Conservation (phyloP, 73 alveolate species). For the Durusdinium trenchii region DNA sequence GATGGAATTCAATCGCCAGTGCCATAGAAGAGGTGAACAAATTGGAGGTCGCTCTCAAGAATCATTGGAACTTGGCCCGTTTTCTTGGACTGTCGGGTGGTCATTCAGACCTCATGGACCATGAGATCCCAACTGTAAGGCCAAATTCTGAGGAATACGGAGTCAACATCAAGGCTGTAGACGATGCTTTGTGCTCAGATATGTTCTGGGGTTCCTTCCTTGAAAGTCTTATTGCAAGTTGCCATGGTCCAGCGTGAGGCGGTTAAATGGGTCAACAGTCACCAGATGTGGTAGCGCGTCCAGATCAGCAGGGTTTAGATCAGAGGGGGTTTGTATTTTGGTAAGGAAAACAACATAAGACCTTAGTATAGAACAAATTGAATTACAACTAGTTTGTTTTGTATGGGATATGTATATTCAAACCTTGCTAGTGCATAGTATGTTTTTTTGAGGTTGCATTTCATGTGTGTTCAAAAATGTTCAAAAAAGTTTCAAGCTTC, state of each 20-base stretch:
- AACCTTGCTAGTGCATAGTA: no score
- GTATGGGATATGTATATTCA: no score
- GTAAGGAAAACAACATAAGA: no score
- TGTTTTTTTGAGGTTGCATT: no score
- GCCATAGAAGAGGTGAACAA: not conserved
- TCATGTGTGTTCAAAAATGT: no score
- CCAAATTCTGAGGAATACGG: conserved; percentile 19
- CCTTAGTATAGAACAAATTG: no score
- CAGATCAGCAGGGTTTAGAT: no score
- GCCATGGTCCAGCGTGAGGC: conserved; percentile 54
- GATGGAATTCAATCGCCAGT: conserved; percentile 36
- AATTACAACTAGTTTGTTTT: no score
- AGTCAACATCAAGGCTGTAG: not conserved
- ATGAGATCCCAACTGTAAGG: not conserved
- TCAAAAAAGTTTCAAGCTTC: no score
- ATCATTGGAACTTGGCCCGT: not conserved
- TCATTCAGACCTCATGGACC: not conserved
- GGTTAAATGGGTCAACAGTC: not conserved
- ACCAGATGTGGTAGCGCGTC: no score
- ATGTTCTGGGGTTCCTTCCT: not conserved
- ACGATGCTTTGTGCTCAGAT: not conserved
- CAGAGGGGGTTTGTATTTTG: no score
- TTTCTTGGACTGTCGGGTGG: not conserved
- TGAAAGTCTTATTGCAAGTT: conserved; percentile 6
- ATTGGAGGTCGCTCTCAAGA: conserved; percentile 15